Base-by-base conservation (phyloP, 2,329 filamentous ascomycete genomes). In the Ophiostoma sp. region DNA sequence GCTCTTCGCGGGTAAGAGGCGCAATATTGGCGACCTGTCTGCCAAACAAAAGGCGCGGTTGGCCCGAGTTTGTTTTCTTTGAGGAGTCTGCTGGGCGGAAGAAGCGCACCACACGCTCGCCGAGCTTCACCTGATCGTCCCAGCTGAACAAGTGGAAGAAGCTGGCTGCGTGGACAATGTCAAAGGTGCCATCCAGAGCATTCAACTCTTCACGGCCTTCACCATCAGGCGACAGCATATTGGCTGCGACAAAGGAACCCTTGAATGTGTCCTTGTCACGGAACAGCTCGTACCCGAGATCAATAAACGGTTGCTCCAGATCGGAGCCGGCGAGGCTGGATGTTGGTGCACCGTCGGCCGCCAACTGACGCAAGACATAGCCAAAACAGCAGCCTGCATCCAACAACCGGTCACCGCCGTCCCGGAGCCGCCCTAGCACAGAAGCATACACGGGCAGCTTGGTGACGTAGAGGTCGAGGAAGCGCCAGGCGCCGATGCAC, bases 371-470 rank as follows among this genome's bases (percentile, higher is more conserved):
- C 63, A 85, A 79, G 55, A 83, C 82, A 61, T 85, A 83, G 12
- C 83, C 83, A 72, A 85, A 82, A 75, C 83, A 84, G 78, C 83
- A 85, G 9, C 82, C 83, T 71, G 82, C 79, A 70, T 85, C 84
- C 22, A 85, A 78, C 19, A 81, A 72, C 1, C 66, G 77, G 1
- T 76, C 79, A 19, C 80, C 80, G 15, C 64, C 36, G n/a, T 78
- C 75, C 28, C 45, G 45, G 6, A 81, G 75, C 31, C 77, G 79
- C 7, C 75, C 70, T 6, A 83, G 68, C 11, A 82, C 73, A 1
- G 73, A 75, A 1, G 76, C 73, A 76, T 83, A 83, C 15, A 76
- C 59, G 1, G 80, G 79, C 39, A 79, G 78, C 22, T 74, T 72
- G 25, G 78, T 76, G 39, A 83, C 75, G 73, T 80, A 79, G 39